Evolutionary conservation across 331 rosid species (phyloP).

Genomic region (Acacia concinna): DNA sequence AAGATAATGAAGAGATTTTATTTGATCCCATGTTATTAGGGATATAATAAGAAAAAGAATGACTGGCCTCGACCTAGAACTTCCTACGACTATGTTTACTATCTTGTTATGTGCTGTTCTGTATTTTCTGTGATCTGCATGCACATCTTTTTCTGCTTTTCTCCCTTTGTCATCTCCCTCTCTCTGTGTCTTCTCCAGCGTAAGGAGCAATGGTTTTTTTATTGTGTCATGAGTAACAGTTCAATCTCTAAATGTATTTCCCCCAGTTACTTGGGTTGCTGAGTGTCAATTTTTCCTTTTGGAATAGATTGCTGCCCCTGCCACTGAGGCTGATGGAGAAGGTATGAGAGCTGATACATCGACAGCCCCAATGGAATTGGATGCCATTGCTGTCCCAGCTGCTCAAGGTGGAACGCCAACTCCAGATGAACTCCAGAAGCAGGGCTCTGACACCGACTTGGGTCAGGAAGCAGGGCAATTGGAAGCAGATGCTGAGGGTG

Average conservation of each 20-base stretch:
- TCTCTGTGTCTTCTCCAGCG: not conserved
- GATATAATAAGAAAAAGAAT: not conserved
- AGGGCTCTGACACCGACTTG: constrained; percentile 68
- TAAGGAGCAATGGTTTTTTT: not conserved
- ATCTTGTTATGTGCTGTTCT: not conserved
- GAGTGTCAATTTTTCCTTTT: not conserved
- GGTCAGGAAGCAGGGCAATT: constrained; percentile 85
- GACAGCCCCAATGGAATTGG: constrained; percentile 60
- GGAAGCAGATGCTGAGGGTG: constrained; percentile 84
- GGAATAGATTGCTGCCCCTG: constrained; percentile 59
- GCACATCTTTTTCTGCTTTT: not conserved
- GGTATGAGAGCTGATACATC: constrained; percentile 57
- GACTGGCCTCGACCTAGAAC: not conserved
- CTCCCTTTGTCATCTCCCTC: not conserved
- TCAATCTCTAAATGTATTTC: not conserved
- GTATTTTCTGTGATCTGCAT: not conserved
- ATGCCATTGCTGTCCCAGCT: constrained; percentile 45
- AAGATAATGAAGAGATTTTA: not conserved
- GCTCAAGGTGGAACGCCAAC: constrained; percentile 63
- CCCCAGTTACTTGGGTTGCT: constrained; percentile 16
- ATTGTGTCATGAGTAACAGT: constrained; percentile 5
- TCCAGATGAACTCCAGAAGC: constrained; percentile 76
- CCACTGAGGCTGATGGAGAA: constrained; percentile 71
- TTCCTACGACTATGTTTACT: not conserved
- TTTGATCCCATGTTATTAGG: not conserved